phyloP scores from a whole-genome alignment of 2,329 filamentous ascomycete species.

The Phaeosphaeria sp. region DNA sequence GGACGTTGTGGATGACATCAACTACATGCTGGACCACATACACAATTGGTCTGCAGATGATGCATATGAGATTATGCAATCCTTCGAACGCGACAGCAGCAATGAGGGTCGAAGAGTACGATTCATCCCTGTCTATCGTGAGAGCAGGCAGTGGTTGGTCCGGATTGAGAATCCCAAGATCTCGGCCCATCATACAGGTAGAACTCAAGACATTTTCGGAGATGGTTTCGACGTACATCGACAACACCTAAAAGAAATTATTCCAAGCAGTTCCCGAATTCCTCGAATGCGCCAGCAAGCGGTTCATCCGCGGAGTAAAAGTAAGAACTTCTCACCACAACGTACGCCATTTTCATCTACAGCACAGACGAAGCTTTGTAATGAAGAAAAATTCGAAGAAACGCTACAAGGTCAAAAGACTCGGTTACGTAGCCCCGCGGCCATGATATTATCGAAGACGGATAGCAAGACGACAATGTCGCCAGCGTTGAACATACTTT shows the following conservation, averaged over 20 bases:
- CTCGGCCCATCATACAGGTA: background rate
- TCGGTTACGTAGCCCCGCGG: background rate
- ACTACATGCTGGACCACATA: slow-evolving; percentile 16
- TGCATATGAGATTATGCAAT: slow-evolving; percentile 2
- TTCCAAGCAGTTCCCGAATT: background rate
- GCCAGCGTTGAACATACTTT: background rate
- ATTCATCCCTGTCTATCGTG: background rate
- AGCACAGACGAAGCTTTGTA: background rate
- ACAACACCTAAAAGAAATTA: background rate
- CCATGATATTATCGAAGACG: background rate
- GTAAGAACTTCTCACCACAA: background rate
- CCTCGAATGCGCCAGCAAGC: background rate
- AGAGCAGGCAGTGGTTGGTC: background rate
- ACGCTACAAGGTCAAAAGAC: background rate
- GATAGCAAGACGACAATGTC: background rate
- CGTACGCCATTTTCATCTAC: background rate
- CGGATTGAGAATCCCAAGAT: background rate
- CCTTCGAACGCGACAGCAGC: slow-evolving; percentile 6
- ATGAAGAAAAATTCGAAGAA: background rate
- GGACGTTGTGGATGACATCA: slow-evolving; percentile 15
- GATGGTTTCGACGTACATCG: background rate
- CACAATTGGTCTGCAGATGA: slow-evolving; percentile 2
- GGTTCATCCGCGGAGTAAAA: background rate
- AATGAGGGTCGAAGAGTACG: slow-evolving; percentile 1
- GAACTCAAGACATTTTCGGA: background rate